Evolutionary conservation across 495 filamentous ascomycete genomes (phyloP).

Genomic region (Penicillium goetzii): DNA sequence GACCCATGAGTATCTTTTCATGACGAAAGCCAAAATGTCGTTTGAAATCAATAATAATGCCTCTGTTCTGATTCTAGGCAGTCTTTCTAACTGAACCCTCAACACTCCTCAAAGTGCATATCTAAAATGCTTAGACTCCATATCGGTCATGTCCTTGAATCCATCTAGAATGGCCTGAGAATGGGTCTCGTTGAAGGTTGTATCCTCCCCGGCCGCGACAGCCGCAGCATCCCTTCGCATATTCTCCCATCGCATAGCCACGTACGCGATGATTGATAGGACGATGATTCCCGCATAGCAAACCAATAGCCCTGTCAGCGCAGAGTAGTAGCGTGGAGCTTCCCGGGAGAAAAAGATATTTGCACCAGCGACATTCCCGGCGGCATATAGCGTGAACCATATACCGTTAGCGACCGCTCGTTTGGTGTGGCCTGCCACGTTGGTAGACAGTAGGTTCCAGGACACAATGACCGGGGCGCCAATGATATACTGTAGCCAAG

Average conservation of each 20-base stretch:
- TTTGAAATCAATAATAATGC: neutral
- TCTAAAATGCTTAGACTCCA: constrained; percentile 48
- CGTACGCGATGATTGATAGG: constrained; percentile 27
- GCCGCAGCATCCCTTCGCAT: constrained; percentile 29
- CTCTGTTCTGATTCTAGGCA: neutral
- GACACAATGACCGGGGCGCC: constrained; percentile 56
- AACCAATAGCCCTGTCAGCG: constrained; percentile 35
- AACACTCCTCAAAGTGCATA: constrained; percentile 38
- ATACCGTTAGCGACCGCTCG: constrained; percentile 53
- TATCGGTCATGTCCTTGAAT: constrained; percentile 54
- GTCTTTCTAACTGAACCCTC: neutral
- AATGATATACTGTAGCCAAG: constrained; percentile 53
- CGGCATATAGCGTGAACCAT: constrained; percentile 42
- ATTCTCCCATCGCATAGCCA: constrained; percentile 37
- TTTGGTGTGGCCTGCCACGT: constrained; percentile 70
- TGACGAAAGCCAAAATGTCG: neutral
- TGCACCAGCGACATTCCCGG: constrained; percentile 50
- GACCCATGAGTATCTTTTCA: neutral
- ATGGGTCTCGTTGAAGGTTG: constrained; percentile 19
- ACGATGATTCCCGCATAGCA: constrained; percentile 44
- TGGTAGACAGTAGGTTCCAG: constrained; percentile 60
- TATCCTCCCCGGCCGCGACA: constrained; percentile 9
- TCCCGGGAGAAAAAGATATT: constrained; percentile 46
- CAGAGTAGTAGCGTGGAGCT: constrained; percentile 43
- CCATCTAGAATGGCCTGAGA: constrained; percentile 41